phyloP scores from a whole-genome alignment of 495 filamentous ascomycete genomes.

The Xylaria palmicola region DNA sequence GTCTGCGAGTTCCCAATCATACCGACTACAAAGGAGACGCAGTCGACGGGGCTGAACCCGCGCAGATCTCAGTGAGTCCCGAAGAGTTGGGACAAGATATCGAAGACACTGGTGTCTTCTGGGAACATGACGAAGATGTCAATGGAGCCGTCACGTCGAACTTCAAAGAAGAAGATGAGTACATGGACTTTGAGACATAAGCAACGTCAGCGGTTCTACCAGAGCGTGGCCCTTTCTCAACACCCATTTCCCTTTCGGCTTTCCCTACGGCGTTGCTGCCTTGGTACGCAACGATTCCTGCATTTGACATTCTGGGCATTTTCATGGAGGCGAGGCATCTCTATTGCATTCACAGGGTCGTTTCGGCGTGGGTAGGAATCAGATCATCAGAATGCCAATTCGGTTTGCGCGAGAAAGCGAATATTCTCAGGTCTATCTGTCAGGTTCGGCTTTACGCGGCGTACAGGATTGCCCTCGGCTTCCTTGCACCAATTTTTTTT shows the following conservation, averaged over 20 bases:
- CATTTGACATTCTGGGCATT: constrained; percentile 28
- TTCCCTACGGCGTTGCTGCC: constrained; percentile 23
- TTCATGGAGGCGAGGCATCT: constrained; percentile 18
- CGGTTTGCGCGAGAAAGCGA: background rate
- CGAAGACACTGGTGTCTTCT: constrained; percentile 61
- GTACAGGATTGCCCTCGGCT: background rate
- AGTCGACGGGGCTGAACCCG: constrained; percentile 47
- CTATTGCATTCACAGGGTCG: constrained; percentile 21
- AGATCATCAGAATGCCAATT: constrained; percentile 9
- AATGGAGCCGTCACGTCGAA: constrained; percentile 52
- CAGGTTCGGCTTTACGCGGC: background rate
- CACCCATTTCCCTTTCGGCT: constrained; percentile 25
- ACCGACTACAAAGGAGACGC: constrained; percentile 87
- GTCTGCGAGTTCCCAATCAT: constrained; percentile 86
- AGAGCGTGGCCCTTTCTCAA: constrained; percentile 10
- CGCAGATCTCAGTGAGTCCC: constrained; percentile 60
- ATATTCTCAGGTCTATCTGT: background rate
- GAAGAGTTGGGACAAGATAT: constrained; percentile 56
- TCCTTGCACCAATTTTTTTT: constrained; percentile 10
- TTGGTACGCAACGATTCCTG: constrained; percentile 18
- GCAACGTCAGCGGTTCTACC: background rate
- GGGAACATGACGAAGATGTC: constrained; percentile 66
- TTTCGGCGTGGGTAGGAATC: constrained; percentile 14
- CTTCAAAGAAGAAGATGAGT: constrained; percentile 93
- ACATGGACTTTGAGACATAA: constrained; percentile 62